Evolutionary conservation across 352 stramenopile species (phyloP).

Genomic region (Blastocystis sp.): DNA sequence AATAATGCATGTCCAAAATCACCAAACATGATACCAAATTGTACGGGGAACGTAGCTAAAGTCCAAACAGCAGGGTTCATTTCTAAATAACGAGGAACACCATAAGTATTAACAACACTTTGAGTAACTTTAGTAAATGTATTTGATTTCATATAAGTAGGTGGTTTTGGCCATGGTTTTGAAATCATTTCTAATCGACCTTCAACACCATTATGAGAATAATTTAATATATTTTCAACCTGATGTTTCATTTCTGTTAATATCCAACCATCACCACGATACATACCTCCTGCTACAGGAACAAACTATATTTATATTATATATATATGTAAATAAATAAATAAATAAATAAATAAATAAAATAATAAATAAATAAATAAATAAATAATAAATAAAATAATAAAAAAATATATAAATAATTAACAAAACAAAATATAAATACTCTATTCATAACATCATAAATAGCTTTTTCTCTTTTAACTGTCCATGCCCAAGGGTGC

Average conservation of each 20-base stretch:
- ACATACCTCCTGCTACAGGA: slow-evolving; percentile 78
- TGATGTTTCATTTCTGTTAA: slow-evolving; percentile 54
- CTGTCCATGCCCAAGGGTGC: slow-evolving; percentile 84
- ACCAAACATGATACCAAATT: slow-evolving; percentile 98
- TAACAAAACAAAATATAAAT: too few relatives aligned
- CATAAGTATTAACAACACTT: slow-evolving; percentile 94
- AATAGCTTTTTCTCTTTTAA: slow-evolving; percentile 81
- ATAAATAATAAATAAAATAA: too few relatives aligned
- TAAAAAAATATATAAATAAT: too few relatives aligned
- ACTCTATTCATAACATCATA: slow-evolving; percentile 94
- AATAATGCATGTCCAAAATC: slow-evolving; percentile 83
- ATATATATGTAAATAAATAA: too few relatives aligned
- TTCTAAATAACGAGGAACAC: slow-evolving; percentile 86
- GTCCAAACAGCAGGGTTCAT: slow-evolving; percentile 94
- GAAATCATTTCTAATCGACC: slow-evolving; percentile 71
- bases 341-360: too few relatives aligned
- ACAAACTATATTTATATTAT: too few relatives aligned
- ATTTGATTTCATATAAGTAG: slow-evolving; percentile 94
- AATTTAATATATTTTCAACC: slow-evolving; percentile 47
- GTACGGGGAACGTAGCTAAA: slow-evolving; percentile 92
- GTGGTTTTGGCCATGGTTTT: slow-evolving; percentile 77
- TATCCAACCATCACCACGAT: slow-evolving; percentile 84
- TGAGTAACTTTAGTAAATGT: slow-evolving; percentile 95
- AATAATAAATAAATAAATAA: too few relatives aligned
- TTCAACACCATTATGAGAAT: slow-evolving; percentile 73